Percentiles rank a stretch among this genome's conserved stretches.
These are phyloP conservation scores for Prunus mira DNA, from an alignment of 306 rosid genomes.

Conservation along the genomic window DNA sequence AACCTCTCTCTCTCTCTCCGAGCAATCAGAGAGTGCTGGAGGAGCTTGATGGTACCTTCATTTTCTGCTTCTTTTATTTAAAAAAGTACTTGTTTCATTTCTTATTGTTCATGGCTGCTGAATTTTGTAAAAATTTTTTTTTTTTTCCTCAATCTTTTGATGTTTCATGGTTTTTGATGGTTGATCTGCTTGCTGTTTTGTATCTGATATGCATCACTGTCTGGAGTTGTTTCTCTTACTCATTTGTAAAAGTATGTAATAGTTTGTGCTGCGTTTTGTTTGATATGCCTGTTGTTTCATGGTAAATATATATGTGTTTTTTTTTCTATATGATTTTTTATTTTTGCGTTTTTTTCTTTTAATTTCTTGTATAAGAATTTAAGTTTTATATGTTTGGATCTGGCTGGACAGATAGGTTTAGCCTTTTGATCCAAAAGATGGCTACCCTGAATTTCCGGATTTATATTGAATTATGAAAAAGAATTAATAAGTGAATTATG, in stretches of 20 bases:
- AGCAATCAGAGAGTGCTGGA: neutral
- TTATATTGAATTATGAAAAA: neutral
- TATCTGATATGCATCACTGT: neutral
- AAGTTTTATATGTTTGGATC: neutral
- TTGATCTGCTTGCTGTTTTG: neutral
- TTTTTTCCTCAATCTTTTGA: neutral
- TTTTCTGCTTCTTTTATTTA: neutral
- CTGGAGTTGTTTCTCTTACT: neutral
- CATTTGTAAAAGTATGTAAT: neutral
- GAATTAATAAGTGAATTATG: neutral
- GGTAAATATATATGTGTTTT: neutral
- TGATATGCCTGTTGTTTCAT: neutral
- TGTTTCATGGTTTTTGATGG: neutral
- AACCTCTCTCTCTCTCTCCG: neutral
- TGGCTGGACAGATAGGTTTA: neutral
- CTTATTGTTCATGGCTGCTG: neutral
- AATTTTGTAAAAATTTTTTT: too few species aligned
- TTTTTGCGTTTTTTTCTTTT: neutral
- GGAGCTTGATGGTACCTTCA: constrained; percentile 8
- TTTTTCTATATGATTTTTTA: neutral
- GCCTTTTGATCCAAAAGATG: neutral
- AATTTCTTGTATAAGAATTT: neutral
- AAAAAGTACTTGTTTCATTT: neutral
- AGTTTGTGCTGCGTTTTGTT: neutral
- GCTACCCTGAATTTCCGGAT: neutral